Conservation (phyloP, 768 basidiomycete species). For the Hypholoma fasciculare region DNA sequence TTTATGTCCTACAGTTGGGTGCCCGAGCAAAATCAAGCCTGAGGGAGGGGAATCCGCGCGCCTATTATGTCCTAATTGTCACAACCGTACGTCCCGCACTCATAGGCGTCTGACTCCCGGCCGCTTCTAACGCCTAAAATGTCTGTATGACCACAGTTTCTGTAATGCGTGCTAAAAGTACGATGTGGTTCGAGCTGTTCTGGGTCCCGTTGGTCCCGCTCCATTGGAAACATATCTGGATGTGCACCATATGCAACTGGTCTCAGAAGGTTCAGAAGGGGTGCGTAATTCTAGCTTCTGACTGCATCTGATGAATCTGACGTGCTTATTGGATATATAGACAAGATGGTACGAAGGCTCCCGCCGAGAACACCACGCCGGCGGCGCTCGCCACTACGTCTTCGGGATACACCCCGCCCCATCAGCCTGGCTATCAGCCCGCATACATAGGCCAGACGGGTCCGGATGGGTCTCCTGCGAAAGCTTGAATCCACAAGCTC, state of each 20-base stretch:
- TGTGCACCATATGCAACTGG: constrained; percentile 75
- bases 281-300: constrained; percentile 39
- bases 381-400: constrained; percentile 9
- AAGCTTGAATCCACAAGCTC: background rate
- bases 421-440: constrained; percentile 42
- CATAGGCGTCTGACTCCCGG: constrained; percentile 1
- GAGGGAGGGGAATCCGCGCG: constrained; percentile 51
- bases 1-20: constrained; percentile 52
- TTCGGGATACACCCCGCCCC: constrained; percentile 26
- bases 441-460: constrained; percentile 28
- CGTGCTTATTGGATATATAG: background rate
- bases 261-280: constrained; percentile 40
- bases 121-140: constrained; percentile 2
- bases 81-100: constrained; percentile 52
- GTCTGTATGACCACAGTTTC: constrained; percentile 39
- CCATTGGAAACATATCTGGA: constrained; percentile 61
- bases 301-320: too few species aligned
- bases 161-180: constrained; percentile 61
- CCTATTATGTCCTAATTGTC: constrained; percentile 64
- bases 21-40: constrained; percentile 58
- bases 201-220: constrained; percentile 73
- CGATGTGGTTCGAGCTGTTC: constrained; percentile 77
- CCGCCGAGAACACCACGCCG: background rate
- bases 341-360: background rate
- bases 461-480: background rate